Base-by-base conservation (phyloP, 768 basidiomycete genomes). In the Termitomyces sp. region DNA sequence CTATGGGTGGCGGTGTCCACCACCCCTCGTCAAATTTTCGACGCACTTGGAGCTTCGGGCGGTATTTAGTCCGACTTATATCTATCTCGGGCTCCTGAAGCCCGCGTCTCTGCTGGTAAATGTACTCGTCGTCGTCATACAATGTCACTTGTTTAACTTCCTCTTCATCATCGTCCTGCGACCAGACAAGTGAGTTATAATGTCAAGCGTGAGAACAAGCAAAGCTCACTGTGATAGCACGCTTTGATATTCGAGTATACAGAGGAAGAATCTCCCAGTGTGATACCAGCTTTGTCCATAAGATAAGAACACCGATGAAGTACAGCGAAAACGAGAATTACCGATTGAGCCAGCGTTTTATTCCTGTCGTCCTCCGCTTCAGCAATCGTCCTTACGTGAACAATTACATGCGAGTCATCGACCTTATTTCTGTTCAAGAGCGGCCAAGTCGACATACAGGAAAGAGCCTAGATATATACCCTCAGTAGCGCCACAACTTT, bases 241-340 rank as follows among this genome's bases (percentile, higher is more conserved):
- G 81, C 68, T 92, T 91, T 16, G 93, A 91, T 82, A 97, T 96
- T 65, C 93, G 85, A 70, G 88, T 95, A 30, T 83, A 88, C n/a
- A 84, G 69, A 33, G 87, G 86, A 46, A 98, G 78, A 2, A 78
- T 78, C 20, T 82, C 81, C 96, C 96, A 99, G 58, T 89, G 81
- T 13, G 83, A 83, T 8, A 95, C 74, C 4, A 98, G 78, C 90
- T 95, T 62, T 37, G 27, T 20, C 11, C 4, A 9, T 18, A 16
- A 24, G 16, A 37, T 24, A 39, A 30, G 52, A 55, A 22, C 41
- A 41, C 44, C 42, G 55, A 52, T 3, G 18, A 47, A 24, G 45
- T 60, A 2, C 61, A 41, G 37, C 27, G 62, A n/a, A 9, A 42
- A 37, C 7, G 39, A n/a, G n/a, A 67, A 74, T 51, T 54, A 92